These are phyloP conservation scores for Glycine tomentella DNA, from an alignment of 306 rosid genomes.

Conservation along the genomic window DNA sequence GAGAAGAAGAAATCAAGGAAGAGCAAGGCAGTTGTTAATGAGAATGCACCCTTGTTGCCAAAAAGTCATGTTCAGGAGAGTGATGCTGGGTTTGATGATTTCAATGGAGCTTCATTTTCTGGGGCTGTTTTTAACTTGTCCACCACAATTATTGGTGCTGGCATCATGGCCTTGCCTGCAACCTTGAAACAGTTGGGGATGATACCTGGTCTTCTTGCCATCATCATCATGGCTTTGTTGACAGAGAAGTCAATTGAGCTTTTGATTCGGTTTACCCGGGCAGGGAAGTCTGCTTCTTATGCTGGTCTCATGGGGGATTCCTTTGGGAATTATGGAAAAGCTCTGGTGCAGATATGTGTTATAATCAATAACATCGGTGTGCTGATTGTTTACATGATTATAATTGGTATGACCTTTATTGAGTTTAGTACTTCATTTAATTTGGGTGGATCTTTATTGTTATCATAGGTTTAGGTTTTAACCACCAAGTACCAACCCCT, in stretches of 20 bases:
- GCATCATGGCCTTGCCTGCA: constrained; percentile 96
- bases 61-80: constrained; percentile 59
- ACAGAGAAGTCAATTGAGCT: constrained; percentile 83
- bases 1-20: constrained; percentile 67
- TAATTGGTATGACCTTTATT: constrained; percentile 64
- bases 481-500: background rate
- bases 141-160: constrained; percentile 92
- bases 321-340: constrained; percentile 79
- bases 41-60: constrained; percentile 85
- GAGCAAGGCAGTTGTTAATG: constrained; percentile 65
- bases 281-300: constrained; percentile 79
- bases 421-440: background rate
- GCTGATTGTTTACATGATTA: constrained; percentile 91
- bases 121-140: constrained; percentile 92
- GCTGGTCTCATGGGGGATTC: constrained; percentile 90
- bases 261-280: constrained; percentile 80
- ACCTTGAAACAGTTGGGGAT: constrained; percentile 83
- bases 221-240: constrained; percentile 77
- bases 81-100: constrained; percentile 75
- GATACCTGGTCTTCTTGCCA: constrained; percentile 68
- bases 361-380: constrained; percentile 78
- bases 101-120: constrained; percentile 88
- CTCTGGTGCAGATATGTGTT: constrained; percentile 70
- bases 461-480: constrained; percentile 40
- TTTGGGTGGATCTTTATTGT: constrained; percentile 16